These are phyloP conservation scores for Pleurotus cornucopiae DNA, from an alignment of 768 basidiomycete species.

Conservation along the genomic window DNA sequence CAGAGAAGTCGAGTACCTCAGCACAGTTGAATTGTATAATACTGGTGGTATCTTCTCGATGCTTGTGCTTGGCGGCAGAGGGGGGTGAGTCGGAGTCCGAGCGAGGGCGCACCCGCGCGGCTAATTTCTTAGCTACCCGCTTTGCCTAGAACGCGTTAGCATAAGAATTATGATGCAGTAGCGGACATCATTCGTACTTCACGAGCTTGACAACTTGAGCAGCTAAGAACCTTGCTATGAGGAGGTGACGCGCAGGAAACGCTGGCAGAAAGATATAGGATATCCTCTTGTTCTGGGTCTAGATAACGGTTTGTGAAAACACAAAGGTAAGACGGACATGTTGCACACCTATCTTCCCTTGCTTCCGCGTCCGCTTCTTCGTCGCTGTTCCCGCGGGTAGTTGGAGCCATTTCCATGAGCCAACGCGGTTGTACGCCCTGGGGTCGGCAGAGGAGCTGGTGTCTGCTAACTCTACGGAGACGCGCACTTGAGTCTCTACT, in stretches of 20 bases:
- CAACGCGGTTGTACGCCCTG: slow-evolving; percentile 70
- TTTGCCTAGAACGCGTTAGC: slow-evolving; percentile 56
- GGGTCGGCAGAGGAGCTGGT: slow-evolving; percentile 59
- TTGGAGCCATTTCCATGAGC: slow-evolving; percentile 87
- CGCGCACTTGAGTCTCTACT: slow-evolving; percentile 92
- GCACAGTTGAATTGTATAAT: slow-evolving; percentile 97
- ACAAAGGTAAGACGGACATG: not conserved
- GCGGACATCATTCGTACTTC: slow-evolving; percentile 48
- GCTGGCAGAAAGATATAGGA: slow-evolving; percentile 65
- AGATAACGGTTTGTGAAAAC: slow-evolving; percentile 11
- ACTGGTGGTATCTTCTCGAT: slow-evolving; percentile 66
- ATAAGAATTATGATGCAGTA: not conserved
- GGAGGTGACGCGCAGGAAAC: slow-evolving; percentile 83
- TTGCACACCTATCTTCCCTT: slow-evolving; percentile 70
- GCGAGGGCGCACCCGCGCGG: slow-evolving; percentile 76
- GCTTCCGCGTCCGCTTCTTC: slow-evolving; percentile 80
- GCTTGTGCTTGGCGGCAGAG: slow-evolving; percentile 40
- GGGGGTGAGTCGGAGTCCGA: slow-evolving; percentile 71
- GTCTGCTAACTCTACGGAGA: slow-evolving; percentile 75
- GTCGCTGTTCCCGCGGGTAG: slow-evolving; percentile 80
- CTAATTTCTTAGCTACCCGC: slow-evolving; percentile 84
- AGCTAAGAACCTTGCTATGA: slow-evolving; percentile 71
- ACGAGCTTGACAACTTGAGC: slow-evolving; percentile 83
- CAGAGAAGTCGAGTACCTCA: slow-evolving; percentile 82
- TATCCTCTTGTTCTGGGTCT: slow-evolving; percentile 69